Percentiles rank a stretch among this genome's conserved stretches.
Evolutionary conservation across 495 filamentous ascomycete genomes (phyloP).

Genomic region (Wilcoxina mikolae): DNA sequence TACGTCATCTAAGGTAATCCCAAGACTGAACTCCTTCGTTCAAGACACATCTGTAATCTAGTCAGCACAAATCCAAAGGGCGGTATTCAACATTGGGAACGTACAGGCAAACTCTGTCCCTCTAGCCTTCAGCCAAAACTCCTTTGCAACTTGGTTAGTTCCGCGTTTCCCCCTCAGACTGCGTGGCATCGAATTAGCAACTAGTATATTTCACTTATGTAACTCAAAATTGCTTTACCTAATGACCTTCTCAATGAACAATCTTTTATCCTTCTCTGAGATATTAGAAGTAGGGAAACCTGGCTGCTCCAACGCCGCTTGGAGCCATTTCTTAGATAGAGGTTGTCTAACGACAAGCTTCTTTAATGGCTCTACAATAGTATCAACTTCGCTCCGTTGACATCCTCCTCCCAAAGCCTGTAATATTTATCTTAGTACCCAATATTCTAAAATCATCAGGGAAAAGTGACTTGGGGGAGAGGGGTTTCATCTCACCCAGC

Average conservation of each 20-base stretch:
- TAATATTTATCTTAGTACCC: constrained; percentile 36
- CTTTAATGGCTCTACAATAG: constrained; percentile 61
- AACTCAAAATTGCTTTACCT: constrained; percentile 39
- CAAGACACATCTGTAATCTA: not conserved
- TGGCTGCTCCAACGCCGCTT: constrained; percentile 38
- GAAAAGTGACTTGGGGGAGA: constrained; percentile 48
- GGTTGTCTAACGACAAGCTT: constrained; percentile 53
- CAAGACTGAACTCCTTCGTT: not conserved
- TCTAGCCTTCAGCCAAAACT: constrained; percentile 28
- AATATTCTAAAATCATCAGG: constrained; percentile 40
- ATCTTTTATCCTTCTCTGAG: constrained; percentile 41
- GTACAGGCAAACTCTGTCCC: constrained; percentile 28
- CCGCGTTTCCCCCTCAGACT: constrained; percentile 26
- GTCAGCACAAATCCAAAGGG: not conserved
- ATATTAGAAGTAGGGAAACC: constrained; percentile 51
- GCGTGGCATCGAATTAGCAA: constrained; percentile 12
- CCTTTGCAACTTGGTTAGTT: constrained; percentile 27
- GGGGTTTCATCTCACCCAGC: no score
- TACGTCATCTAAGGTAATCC: not conserved
- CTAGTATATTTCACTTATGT: no score
- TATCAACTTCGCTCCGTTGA: constrained; percentile 61
- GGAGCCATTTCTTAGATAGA: constrained; percentile 46
- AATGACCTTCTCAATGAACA: constrained; percentile 46
- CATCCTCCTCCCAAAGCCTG: constrained; percentile 64
- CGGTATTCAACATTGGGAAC: not conserved